Base-by-base conservation (phyloP, 176 grass and related monocot genomes). In the Cenchrus fungigraminus region DNA sequence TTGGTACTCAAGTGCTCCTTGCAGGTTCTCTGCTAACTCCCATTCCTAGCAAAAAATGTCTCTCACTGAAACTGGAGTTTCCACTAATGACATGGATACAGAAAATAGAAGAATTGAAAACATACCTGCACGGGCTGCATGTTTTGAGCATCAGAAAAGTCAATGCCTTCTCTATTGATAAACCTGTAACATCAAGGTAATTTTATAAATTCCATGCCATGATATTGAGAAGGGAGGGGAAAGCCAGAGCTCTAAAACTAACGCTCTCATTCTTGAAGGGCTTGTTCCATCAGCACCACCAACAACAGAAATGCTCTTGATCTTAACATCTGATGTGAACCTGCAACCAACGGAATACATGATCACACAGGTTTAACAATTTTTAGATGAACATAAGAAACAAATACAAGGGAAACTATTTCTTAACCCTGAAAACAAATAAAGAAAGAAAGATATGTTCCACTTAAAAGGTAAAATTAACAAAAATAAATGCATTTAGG, bases 231-330 rank as follows among this genome's bases (percentile, higher is more conserved):
- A 72, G 61, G n/a, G 77, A 88, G 54, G 60, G 6, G 68, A 50
- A 77, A 68, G 29, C 6, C 40, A 29, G 22, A 79, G 34, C 4
- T 85, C 51, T 14, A 71, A 79, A 88, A 75, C 88, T 88, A 91
- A 99, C 97, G 90, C 97, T 96, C 91, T 92, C 97, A 99, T 96
- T 90, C 82, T 99, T 79, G 93, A 94, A 78, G 97, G 97, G 76
- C 93, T 96, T 82, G 93, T 92, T 79, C 93, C 97, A 61, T 91
- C 97, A 81, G 90, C 81, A 82, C 97, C 97, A 82, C 97, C 97
- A 89, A 99, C 86, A 79, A 99, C 55, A 79, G 97, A 92, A 82
- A 99, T 99, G 79, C 93, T 96, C 83, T 99, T 99, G 75, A 99
- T 96, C 82, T 99, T 99, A 72, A 99, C 93, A 84, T 99, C 97